Evolutionary conservation across 495 filamentous ascomycete genomes (phyloP).

Genomic region (Symbiotaphrina buchneri): DNA sequence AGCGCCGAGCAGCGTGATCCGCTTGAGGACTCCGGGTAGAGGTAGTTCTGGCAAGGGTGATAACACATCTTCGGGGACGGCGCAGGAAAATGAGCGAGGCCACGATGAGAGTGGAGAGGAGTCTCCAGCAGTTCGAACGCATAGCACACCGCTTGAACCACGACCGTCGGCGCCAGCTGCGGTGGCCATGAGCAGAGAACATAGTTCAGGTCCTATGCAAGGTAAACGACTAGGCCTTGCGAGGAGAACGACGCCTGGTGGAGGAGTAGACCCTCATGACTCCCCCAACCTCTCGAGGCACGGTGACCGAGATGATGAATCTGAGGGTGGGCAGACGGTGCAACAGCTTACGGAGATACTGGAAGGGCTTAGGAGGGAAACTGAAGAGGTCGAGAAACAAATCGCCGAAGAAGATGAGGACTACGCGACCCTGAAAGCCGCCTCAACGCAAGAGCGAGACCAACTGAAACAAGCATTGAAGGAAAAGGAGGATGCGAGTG

Average conservation of each 20-base stretch:
- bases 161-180: not conserved
- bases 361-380: conserved; percentile 48
- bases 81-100: not conserved
- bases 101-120: conserved; percentile 3
- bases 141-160: conserved; percentile 3
- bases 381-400: conserved; percentile 28
- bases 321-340: conserved; percentile 15
- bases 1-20: conserved; percentile 63
- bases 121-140: conserved; percentile 2
- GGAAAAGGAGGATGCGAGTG: conserved; percentile 71
- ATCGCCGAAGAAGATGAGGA: conserved; percentile 44
- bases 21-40: conserved; percentile 46
- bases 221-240: not conserved
- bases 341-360: conserved; percentile 44
- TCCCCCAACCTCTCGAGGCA: conserved; percentile 22
- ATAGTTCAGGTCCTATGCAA: not conserved
- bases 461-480: conserved; percentile 49
- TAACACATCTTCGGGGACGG: conserved; percentile 1
- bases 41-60: conserved; percentile 7
- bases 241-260: not conserved
- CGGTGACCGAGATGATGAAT: conserved; percentile 23
- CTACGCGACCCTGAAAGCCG: conserved; percentile 10
- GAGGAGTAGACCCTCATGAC: not conserved
- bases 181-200: not conserved
- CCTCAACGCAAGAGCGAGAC: conserved; percentile 33